A percentile compares a stretch with the other conserved stretches of the same genome.
phyloP scores from a whole-genome alignment of 768 basidiomycete species.

The Paxillus rubicundulus region DNA sequence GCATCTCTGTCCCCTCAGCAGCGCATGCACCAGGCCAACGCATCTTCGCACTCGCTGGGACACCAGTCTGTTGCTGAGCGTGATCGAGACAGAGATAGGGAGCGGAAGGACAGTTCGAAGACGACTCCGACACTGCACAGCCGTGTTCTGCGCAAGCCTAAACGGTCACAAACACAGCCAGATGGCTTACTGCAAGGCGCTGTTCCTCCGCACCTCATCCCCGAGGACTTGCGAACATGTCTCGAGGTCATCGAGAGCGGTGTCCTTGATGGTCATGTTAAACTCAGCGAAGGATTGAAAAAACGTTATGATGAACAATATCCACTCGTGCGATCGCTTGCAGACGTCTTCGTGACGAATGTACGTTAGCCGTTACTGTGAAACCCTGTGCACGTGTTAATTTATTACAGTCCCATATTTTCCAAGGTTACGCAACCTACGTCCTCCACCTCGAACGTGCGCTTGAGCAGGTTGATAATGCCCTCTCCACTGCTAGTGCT shows the following conservation, averaged over 20 bases:
- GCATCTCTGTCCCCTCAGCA: slow-evolving; percentile 70
- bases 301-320: slow-evolving; percentile 96
- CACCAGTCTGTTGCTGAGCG: slow-evolving; percentile 60
- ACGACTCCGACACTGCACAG: slow-evolving; percentile 31
- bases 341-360: slow-evolving; percentile 94
- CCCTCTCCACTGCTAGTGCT: slow-evolving; percentile 56
- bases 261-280: slow-evolving; percentile 86
- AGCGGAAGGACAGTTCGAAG: slow-evolving; percentile 46
- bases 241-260: slow-evolving; percentile 84
- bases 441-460: slow-evolving; percentile 93
- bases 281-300: slow-evolving; percentile 77
- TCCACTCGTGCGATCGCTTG: slow-evolving; percentile 86
- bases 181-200: slow-evolving; percentile 47
- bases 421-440: slow-evolving; percentile 91
- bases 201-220: slow-evolving; percentile 75
- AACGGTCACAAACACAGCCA: slow-evolving; percentile 57
- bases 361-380: slow-evolving; percentile 47
- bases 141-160: slow-evolving; percentile 65
- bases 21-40: slow-evolving; percentile 45
- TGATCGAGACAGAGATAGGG: slow-evolving; percentile 42
- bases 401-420: slow-evolving; percentile 74
- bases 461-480: slow-evolving; percentile 81
- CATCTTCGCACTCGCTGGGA: slow-evolving; percentile 75
- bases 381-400: slow-evolving; percentile 15
- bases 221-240: slow-evolving; percentile 83